Evolutionary conservation across 164 flowering plant genomes (phyloP), one percentile per base, ranked within the genome.

Genomic region (Akebia trifoliata): DNA sequence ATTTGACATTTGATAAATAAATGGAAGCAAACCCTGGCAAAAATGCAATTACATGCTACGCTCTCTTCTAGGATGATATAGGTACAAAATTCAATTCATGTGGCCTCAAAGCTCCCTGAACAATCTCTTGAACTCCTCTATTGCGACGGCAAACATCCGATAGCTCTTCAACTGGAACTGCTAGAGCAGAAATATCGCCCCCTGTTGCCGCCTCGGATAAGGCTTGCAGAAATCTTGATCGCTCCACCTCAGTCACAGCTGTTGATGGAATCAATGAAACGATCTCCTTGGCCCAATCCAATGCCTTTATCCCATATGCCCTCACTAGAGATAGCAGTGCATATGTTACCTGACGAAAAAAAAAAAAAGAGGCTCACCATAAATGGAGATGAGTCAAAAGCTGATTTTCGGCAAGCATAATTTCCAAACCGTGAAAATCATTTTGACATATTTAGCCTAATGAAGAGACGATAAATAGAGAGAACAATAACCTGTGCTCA

Each of bases 71-170:
- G 66, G 81, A n/a, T n/a, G n/a, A 77, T 70, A 78, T 81, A 75
- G 70, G 51, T 31, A 61, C 63, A 62, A 75, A 14, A 70, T 79
- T 80, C 72, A 88, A 71, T 60, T 93, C 97, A 38, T 61, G 86
- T 6, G 99, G 99, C 71, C 83, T 85, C 72, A 93, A 75, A 60
- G 87, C 91, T 57, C 80, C 90, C 66, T 86, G 97, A 50, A 94
- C 99, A 31, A 90, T 87, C 71, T 94, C 99, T 67, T 87, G 95
- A 56, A 93, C 97, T 1, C 87, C 80, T 64, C 89, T 68, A 51
- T 93, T 93, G 4, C 99, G 82, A 0, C 99, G 81, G 60, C 93
- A 94, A 62, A 94, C 89, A 66, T 90, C 94, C 14, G 95, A 87
- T 12, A 90, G 70, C 67, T 90, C 99, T 59, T 87, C 97, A 22